Evolutionary conservation across 768 basidiomycete species (phyloP), one percentile per base, ranked within the genome.

Genomic region (Leccinum subgranulosum): DNA sequence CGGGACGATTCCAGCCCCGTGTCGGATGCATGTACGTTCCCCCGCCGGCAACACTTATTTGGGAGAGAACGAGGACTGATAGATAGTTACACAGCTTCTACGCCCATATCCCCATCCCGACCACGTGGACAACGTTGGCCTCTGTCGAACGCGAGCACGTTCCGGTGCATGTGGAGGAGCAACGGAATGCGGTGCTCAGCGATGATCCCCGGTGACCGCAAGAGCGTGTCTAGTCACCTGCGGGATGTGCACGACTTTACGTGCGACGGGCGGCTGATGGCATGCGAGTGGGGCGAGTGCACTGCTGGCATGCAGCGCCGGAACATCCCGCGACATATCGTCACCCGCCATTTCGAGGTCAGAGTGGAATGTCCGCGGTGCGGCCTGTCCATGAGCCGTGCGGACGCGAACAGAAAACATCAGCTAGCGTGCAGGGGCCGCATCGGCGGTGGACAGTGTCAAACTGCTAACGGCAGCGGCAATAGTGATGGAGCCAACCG

Each of bases 351-450:
- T 14, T 17, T 70, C 6, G 70, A 49, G 56, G 50, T 70, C 49
- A 72, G 64, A 43, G 60, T 64, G 46, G 3, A 25, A 17, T 70
- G 69, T 41, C 9, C 41, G 0, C 7, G 0, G 19, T 70, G 69
- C 31, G 61, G 58, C 0, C 15, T 70, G 34, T 27, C 27, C 14
- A 49, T 70, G 17, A 61, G 66, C 43, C 58, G 69, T 46, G 54
- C 54, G 25, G 69, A 70, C 48, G 69, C 70, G 36, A 55, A 23
- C 14, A 69, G 29, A 31, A 70, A 71, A 46, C 69, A 70, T 19
- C 47, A 9, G 3, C 33, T 25, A 29, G 52, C 54, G 9, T 70
- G 68, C 15, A 9, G 14, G 60, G 64, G 17, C 12, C 31, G 31
- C 4, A 12, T 43, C 19, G 41, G 41, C 9, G 41, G 41, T 41